phyloP scores from a whole-genome alignment of 306 rosid species.

The Ormosia emarginata region DNA sequence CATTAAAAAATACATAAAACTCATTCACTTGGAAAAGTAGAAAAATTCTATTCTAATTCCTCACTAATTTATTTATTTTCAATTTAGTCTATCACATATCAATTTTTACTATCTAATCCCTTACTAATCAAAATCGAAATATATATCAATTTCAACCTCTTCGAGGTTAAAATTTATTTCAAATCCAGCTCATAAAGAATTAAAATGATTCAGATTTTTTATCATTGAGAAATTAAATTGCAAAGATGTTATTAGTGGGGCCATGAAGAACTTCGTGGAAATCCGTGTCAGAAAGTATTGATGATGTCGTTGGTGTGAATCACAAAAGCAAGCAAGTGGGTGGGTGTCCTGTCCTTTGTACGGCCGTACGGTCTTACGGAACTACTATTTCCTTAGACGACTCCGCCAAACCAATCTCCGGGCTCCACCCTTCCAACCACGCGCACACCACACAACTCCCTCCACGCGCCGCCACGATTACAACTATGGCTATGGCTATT shows the following conservation, averaged over 20 bases:
- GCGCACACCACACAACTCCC: fast-evolving
- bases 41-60: too few species aligned
- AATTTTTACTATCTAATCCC: too few species aligned
- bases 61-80: too few species aligned
- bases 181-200: neutral
- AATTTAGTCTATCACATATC: too few species aligned
- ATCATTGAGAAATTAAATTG: neutral
- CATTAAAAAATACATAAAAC: too few species aligned
- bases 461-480: slow-evolving; percentile 5
- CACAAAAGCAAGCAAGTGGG: slow-evolving; percentile 30
- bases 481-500: too few species aligned
- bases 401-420: neutral
- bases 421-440: neutral
- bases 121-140: too few species aligned
- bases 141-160: too few species aligned
- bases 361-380: slow-evolving; percentile 33
- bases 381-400: slow-evolving; percentile 4
- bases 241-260: neutral
- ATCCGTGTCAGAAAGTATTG: slow-evolving; percentile 27
- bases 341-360: slow-evolving; percentile 45
- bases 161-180: neutral
- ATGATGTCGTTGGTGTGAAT: slow-evolving; percentile 19
- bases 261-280: slow-evolving; percentile 14
- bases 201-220: neutral
- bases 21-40: too few species aligned